A percentile compares a stretch with the other conserved stretches of the same genome.
phyloP scores from a whole-genome alignment of 495 filamentous ascomycete species.

The Neurospora sp. region DNA sequence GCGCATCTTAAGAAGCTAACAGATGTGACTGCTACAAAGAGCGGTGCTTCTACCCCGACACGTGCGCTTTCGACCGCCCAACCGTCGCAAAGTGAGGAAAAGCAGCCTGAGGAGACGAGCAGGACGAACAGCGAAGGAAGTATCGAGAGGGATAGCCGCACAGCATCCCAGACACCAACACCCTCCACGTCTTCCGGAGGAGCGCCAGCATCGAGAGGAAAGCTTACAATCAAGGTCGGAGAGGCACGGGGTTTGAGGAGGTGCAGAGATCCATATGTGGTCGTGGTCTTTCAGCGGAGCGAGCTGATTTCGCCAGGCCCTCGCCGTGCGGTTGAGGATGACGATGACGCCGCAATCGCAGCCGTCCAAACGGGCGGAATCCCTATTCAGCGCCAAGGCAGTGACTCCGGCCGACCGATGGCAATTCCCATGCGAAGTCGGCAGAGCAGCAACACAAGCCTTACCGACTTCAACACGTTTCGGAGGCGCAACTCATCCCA shows the following conservation, averaged over 20 bases:
- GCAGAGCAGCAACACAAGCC: slow-evolving; percentile 87
- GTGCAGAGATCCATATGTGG: slow-evolving; percentile 84
- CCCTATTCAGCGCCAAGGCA: slow-evolving; percentile 55
- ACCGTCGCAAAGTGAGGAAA: slow-evolving; percentile 29
- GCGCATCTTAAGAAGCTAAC: slow-evolving; percentile 82
- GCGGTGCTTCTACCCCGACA: slow-evolving; percentile 78
- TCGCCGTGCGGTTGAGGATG: slow-evolving; percentile 38
- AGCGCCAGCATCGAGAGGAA: slow-evolving; percentile 73
- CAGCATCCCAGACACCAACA: slow-evolving; percentile 31
- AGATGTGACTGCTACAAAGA: slow-evolving; percentile 69
- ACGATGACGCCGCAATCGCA: slow-evolving; percentile 35
- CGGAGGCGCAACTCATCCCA: slow-evolving; percentile 37
- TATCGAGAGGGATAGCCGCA: slow-evolving; percentile 25
- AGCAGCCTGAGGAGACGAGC: slow-evolving; percentile 20
- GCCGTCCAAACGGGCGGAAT: slow-evolving; percentile 42
- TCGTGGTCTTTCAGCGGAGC: slow-evolving; percentile 93
- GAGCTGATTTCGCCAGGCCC: slow-evolving; percentile 90
- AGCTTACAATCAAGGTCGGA: slow-evolving; percentile 76
- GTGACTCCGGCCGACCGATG: slow-evolving; percentile 70
- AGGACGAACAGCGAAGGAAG: slow-evolving; percentile 25
- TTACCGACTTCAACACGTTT: slow-evolving; percentile 58
- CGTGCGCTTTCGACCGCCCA: slow-evolving; percentile 60
- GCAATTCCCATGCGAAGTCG: slow-evolving; percentile 93
- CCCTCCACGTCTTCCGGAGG: slow-evolving; percentile 25
- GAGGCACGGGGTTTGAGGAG: slow-evolving; percentile 74